phyloP scores from a whole-genome alignment of 1,284 basidiomycete species.

The Melampsora occidentalis region DNA sequence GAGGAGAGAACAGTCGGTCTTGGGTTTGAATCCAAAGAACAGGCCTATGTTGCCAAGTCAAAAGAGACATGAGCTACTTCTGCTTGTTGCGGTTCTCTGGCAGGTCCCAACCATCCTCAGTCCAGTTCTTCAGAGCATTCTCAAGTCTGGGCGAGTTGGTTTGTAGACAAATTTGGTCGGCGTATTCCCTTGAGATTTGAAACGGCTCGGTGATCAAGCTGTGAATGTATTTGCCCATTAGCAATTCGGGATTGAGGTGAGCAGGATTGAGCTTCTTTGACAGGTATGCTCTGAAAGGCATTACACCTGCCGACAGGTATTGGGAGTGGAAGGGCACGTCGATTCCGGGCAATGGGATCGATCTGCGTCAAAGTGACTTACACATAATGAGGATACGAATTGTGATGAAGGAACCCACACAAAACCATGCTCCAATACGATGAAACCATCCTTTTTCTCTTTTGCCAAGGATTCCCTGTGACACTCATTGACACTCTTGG shows the following conservation, averaged over 20 bases:
- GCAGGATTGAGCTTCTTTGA: slow-evolving; percentile 95
- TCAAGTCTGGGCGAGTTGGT: slow-evolving; percentile 78
- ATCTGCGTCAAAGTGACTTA: slow-evolving; percentile 25
- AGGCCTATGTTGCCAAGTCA: slow-evolving; percentile 57
- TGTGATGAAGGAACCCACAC: slow-evolving; percentile 57
- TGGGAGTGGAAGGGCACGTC: slow-evolving; percentile 99
- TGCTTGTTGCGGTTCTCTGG: slow-evolving; percentile 76
- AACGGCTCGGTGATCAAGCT: slow-evolving; percentile 95
- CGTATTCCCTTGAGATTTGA: slow-evolving; percentile 82
- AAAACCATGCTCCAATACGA: slow-evolving; percentile 93
- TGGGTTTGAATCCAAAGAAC: slow-evolving; percentile 99
- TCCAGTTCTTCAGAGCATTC: slow-evolving; percentile 89
- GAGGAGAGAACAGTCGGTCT: slow-evolving; percentile 80
- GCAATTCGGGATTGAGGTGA: slow-evolving; percentile 84
- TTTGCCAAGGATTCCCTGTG: slow-evolving; percentile 70
- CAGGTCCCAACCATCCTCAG: slow-evolving; percentile 81
- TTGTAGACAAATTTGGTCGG: slow-evolving; percentile 90
- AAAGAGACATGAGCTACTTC: background rate
- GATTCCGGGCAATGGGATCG: slow-evolving; percentile 92
- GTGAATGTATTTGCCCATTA: slow-evolving; percentile 92
- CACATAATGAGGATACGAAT: background rate
- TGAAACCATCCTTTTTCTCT: slow-evolving; percentile 73
- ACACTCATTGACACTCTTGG: slow-evolving; percentile 84
- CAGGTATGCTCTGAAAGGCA: slow-evolving; percentile 92
- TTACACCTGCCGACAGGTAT: slow-evolving; percentile 96